A percentile compares a stretch with the other conserved stretches of the same genome.
These are phyloP conservation scores for Huntiella savannae DNA, from an alignment of 2,329 filamentous ascomycete species.

Conservation along the genomic window DNA sequence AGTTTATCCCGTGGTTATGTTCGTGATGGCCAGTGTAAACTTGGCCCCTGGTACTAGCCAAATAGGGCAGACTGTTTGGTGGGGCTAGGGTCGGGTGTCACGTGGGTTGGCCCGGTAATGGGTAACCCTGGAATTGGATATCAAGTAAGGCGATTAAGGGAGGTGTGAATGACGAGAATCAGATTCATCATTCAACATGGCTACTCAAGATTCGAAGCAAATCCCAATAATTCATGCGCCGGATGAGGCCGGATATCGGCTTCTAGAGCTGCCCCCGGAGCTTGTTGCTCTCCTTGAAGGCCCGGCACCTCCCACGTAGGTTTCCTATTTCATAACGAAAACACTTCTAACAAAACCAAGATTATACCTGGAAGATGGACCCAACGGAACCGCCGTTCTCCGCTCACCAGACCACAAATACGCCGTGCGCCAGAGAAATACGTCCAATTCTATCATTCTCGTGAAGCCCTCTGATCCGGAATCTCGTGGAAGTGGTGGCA, in stretches of 20 bases:
- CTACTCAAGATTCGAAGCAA: slow-evolving; percentile 26
- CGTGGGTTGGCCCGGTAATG: too few species aligned
- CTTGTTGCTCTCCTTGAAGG: slow-evolving; percentile 36
- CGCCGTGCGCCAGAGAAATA: slow-evolving; percentile 45
- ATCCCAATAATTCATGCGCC: slow-evolving; percentile 32
- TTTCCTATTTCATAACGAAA: neutral
- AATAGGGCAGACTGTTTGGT: too few species aligned
- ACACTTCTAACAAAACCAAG: slow-evolving; percentile 16
- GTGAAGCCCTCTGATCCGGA: slow-evolving; percentile 11
- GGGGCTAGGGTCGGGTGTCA: too few species aligned
- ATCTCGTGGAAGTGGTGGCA: neutral
- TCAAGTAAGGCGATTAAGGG: too few species aligned
- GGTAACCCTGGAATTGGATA: too few species aligned
- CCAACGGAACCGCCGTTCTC: slow-evolving; percentile 28
- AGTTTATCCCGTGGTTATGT: too few species aligned
- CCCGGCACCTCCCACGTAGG: slow-evolving; percentile 32
- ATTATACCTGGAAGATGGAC: slow-evolving; percentile 29
- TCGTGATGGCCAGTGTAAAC: too few species aligned
- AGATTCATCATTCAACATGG: slow-evolving; percentile 17
- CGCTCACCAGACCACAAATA: slow-evolving; percentile 33
- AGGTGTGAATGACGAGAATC: too few species aligned
- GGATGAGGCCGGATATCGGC: slow-evolving; percentile 33
- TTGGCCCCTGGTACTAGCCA: too few species aligned
- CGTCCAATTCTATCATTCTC: slow-evolving; percentile 45
- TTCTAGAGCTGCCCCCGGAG: slow-evolving; percentile 43